Evolutionary conservation across 2,329 filamentous ascomycete species (phyloP), one percentile per base, ranked within the genome.

Genomic region (Diplocarpon rosae): DNA sequence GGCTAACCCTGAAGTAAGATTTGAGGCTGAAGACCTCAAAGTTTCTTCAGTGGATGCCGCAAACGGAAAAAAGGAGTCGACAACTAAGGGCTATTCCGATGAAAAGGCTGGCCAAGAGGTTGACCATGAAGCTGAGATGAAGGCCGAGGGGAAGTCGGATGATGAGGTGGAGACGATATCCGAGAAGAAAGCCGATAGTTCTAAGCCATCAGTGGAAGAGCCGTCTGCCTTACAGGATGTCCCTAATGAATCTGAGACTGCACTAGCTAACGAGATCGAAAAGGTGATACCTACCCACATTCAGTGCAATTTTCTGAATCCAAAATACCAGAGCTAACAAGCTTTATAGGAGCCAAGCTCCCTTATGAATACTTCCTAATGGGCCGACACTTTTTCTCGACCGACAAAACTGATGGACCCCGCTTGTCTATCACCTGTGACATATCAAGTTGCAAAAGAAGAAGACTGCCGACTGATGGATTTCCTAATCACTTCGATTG

Each of bases 31-130:
- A 10, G 58, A 58, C 9, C 37, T 46, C 15, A 58, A 59, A 37
- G 47, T 51, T 7, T 49, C 55, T 7, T 50, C 54, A 32, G 46
- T 46, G 32, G 56, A 57, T 15, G 45, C 49, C 28, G 60, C 57
- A 20, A 59, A 60, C 43, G 62, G 61, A 34, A 51, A 55, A 5
- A 55, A 57, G 24, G 54, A 54, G 15, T 41, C 48, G 15, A 35
- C 51, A 15, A 55, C 59, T 33, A 65, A 69, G 24, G 59, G 50
- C 39, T 66, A 68, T 48, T 60, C 61, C 33, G 63, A 66, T 39
- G 62, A 65, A 45, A 66, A 66, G 42, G 50, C 61, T 30, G 65
- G 69, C 27, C 58, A 51, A 42, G 65, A 68, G 50, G 60, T 62
- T 37, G 62, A 65, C 38, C 62, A 64, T n/a, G 17, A n/a, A 24